Evolutionary conservation across 495 filamentous ascomycete species (phyloP).

Genomic region (Penicillium subrubescens): DNA sequence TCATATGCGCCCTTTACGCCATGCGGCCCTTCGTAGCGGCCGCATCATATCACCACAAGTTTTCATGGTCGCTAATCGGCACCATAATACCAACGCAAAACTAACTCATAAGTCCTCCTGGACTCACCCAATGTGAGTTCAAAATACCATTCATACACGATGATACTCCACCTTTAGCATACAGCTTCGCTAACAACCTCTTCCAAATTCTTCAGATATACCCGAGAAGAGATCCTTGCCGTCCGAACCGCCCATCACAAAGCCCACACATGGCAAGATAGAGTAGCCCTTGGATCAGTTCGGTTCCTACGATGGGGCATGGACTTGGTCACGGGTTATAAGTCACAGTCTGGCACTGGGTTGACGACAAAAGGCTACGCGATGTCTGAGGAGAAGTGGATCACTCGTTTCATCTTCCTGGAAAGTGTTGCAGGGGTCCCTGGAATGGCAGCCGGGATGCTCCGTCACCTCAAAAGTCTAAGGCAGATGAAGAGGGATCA

Average conservation of each 20-base stretch:
- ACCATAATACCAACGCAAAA: not conserved
- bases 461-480: conserved; percentile 82
- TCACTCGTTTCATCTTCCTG: conserved; percentile 86
- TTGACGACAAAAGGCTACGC: conserved; percentile 44
- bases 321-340: conserved; percentile 72
- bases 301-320: conserved; percentile 67
- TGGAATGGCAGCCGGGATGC: conserved; percentile 94
- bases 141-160: not conserved
- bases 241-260: conserved; percentile 70
- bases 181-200: not conserved
- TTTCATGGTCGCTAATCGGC: not conserved
- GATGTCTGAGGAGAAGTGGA: conserved; percentile 79
- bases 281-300: conserved; percentile 62
- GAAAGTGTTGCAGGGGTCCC: conserved; percentile 95
- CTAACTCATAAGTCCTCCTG: conserved; percentile 17
- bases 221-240: conserved; percentile 60
- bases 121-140: conserved; percentile 47
- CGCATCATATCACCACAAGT: not conserved
- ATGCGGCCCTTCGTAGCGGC: not conserved
- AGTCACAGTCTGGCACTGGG: conserved; percentile 54
- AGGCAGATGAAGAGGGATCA: conserved; percentile 87
- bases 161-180: not conserved
- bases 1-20: not conserved
- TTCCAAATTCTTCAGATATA: conserved; percentile 38
- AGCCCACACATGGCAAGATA: conserved; percentile 66